These are phyloP conservation scores for Mycosarcoma maydis DNA, from an alignment of 1,284 basidiomycete species.

Conservation along the genomic window DNA sequence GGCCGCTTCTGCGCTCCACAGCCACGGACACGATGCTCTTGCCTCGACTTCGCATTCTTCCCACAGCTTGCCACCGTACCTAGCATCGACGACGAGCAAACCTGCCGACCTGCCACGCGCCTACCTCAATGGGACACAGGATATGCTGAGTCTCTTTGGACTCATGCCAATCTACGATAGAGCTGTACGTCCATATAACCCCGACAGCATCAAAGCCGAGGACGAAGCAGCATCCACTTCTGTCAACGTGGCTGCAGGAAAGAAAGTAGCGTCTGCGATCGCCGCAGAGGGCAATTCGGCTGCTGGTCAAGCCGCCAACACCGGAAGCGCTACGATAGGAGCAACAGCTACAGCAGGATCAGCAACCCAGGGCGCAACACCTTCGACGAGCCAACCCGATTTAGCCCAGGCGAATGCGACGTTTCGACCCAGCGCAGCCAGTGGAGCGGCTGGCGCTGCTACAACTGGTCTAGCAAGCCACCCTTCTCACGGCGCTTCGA, in stretches of 20 bases:
- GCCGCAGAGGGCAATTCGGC: not conserved
- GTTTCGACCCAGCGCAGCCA: slow-evolving; percentile 5
- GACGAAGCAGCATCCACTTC: slow-evolving; percentile 4
- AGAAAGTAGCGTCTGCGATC: not conserved
- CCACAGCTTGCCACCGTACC: slow-evolving; percentile 19
- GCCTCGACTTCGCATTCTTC: slow-evolving; percentile 11
- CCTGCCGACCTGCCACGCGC: slow-evolving; percentile 27
- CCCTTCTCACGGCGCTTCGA: slow-evolving; percentile 18
- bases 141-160: slow-evolving; percentile 50
- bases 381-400: slow-evolving; percentile 4
- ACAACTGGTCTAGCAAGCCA: slow-evolving; percentile 9
- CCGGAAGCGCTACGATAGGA: not conserved
- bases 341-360: not conserved
- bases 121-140: slow-evolving; percentile 56
- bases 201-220: slow-evolving; percentile 28
- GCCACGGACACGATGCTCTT: slow-evolving; percentile 14
- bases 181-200: slow-evolving; percentile 52
- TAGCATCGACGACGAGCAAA: slow-evolving; percentile 32
- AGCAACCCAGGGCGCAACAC: slow-evolving; percentile 4
- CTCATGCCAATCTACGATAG: slow-evolving; percentile 58
- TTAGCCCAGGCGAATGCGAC: slow-evolving; percentile 4
- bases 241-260: not conserved
- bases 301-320: not conserved
- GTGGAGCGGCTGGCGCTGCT: slow-evolving; percentile 3
- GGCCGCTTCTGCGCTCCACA: slow-evolving; percentile 9